Percentiles rank a stretch among this genome's conserved stretches.
These are phyloP conservation scores for Capsella bursapastoris DNA, from an alignment of 345 rosid species.

Conservation along the genomic window DNA sequence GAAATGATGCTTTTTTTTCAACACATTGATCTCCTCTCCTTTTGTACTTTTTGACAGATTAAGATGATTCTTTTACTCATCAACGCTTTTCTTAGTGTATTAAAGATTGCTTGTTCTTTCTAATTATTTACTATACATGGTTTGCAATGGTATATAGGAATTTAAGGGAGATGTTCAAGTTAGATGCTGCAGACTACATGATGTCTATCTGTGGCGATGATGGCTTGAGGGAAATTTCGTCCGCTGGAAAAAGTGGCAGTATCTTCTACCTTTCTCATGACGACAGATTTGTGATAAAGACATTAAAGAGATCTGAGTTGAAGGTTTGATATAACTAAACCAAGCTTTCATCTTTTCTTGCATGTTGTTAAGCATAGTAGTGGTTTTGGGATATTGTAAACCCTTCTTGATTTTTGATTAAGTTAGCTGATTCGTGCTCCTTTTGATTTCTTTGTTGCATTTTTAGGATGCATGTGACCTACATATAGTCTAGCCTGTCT, in stretches of 20 bases:
- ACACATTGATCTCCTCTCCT: no score
- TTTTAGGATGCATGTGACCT: constrained; percentile 23
- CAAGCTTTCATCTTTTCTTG: constrained; percentile 15
- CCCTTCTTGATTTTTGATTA: constrained; percentile 4
- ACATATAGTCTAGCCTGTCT: constrained; percentile 22
- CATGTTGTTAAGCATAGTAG: background rate
- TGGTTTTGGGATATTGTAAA: background rate
- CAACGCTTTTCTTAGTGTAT: background rate
- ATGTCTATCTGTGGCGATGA: constrained; percentile 99
- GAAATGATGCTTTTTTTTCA: no score
- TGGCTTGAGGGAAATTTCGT: constrained; percentile 79
- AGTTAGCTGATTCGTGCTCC: constrained; percentile 21
- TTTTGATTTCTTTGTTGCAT: background rate
- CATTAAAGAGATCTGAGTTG: constrained; percentile 77
- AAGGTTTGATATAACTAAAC: constrained; percentile 60
- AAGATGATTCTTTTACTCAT: background rate
- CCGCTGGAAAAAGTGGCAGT: constrained; percentile 99
- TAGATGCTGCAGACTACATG: constrained; percentile 99
- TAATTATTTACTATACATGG: constrained; percentile 14
- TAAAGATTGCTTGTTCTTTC: constrained; percentile 21
- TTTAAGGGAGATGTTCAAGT: constrained; percentile 94
- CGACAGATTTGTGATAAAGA: constrained; percentile 93
- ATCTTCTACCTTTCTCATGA: constrained; percentile 91
- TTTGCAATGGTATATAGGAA: constrained; percentile 60
- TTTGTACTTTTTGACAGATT: background rate